Evolutionary conservation across 2,329 filamentous ascomycete genomes (phyloP).

Genomic region (Aspergillus floridensis): DNA sequence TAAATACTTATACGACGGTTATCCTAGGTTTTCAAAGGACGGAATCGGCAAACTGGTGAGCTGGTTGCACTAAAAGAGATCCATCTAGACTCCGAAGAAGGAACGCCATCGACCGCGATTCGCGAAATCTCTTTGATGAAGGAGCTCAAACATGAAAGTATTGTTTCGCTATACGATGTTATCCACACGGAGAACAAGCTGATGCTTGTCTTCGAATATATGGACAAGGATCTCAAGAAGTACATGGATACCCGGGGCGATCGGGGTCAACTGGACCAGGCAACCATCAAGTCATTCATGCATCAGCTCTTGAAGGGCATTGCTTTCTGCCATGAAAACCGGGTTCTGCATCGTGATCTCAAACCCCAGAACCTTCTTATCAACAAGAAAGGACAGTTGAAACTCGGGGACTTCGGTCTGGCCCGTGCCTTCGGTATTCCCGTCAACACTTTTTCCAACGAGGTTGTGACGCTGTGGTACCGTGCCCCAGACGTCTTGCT

Average conservation of each 20-base stretch:
- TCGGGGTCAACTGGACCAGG: constrained; percentile 80
- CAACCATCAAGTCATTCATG: constrained; percentile 98
- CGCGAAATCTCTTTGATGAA: constrained; percentile 99
- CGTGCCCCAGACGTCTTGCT: constrained; percentile 92
- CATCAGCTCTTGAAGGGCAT: constrained; percentile 94
- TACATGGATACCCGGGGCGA: constrained; percentile 97
- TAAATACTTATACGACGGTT: constrained; percentile 20
- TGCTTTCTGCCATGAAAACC: constrained; percentile 96
- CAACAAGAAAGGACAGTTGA: constrained; percentile 84
- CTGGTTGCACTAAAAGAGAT: constrained; percentile 98
- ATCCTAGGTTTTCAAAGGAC: constrained; percentile 91
- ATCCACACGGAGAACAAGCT: constrained; percentile 99
- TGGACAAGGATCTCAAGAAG: constrained; percentile 97
- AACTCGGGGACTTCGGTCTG: constrained; percentile 91
- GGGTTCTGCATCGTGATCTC: constrained; percentile 89
- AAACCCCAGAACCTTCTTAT: constrained; percentile 97
- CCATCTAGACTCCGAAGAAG: constrained; percentile 96
- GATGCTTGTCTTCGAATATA: constrained; percentile 98
- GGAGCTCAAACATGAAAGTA: constrained; percentile 98
- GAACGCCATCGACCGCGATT: constrained; percentile 94
- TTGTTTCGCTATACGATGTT: constrained; percentile 94
- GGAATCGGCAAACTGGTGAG: constrained; percentile 94
- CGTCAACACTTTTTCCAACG: constrained; percentile 97
- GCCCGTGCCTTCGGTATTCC: constrained; percentile 94
- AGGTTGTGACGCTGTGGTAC: constrained; percentile 97